Evolutionary conservation across 345 rosid species (phyloP), one percentile per base, ranked within the genome.

Genomic region (Hypericum perforatum): DNA sequence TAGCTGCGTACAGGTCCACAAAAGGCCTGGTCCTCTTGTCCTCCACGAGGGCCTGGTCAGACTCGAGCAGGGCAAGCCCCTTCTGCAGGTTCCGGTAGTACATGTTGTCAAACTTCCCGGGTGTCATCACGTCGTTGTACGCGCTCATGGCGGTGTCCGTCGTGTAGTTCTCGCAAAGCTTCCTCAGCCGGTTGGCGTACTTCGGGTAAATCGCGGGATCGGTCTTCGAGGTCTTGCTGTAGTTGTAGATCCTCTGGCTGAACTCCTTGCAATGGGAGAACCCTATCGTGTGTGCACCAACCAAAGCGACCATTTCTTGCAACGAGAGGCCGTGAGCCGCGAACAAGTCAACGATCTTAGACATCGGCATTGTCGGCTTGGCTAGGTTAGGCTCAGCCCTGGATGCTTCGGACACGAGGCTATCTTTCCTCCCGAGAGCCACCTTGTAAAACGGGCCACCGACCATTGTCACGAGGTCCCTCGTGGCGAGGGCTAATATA

Each of bases 231-330:
- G 16, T 14, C 13, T 14, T 12, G 15, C 85, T 74, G 50, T 74
- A 71, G 22, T 77, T 75, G 32, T 65, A 60, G 39, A 85, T 56
- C 45, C 52, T 64, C 38, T 49, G 58, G 54, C 40, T 64, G 44
- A 92, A 88, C 75, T 85, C 96, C 43, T 80, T 82, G 54, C 98
- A 92, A 60, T 92, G 96, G 5, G 98, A 92, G 74, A 92, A 81
- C 1, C 98, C 98, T 10, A 87, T 76, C 1, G 95, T 82, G 64
- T 92, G 98, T 0, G 98, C 95, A 0, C 98, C 98, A 44, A 85
- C 77, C 5, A 92, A 55, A 5, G 96, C 96, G 43, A 88, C 94
- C 86, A 81, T 79, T 65, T 92, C 98, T 43, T 78, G 94, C 46
- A 69, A 46, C n/a, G 67, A 63, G 70, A 92, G 88, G 0, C 94